Base-by-base conservation (phyloP, 208 protist genomes). In the Leishmania major region DNA sequence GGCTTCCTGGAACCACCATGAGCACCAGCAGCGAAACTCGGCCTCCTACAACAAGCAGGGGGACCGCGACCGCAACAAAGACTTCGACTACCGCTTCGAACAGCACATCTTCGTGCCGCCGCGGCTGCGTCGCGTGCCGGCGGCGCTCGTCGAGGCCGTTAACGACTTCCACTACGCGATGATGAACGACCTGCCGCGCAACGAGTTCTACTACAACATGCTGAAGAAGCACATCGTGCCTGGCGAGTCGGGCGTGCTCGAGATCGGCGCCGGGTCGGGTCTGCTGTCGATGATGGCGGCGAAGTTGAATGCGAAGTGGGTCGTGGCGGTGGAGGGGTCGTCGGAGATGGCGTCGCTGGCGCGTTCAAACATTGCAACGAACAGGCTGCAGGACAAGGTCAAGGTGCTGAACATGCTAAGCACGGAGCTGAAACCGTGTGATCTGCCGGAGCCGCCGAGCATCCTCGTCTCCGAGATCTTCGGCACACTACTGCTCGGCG, bases 121-220 rank as follows among this genome's bases (percentile, higher is more conserved):
- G 43, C 94, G 94, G 35, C 85, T 98, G 59, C 85, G 88, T 25
- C 84, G 87, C 70, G 88, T 90, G 25, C 89, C 91, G 22, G 83
- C 78, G 37, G 91, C 90, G 35, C 85, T 98, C 4, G 90, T 98
- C 2, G 94, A 96, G 82, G 93, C 95, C 4, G 95, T 97, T n/a
- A 98, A 98, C 86, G 96, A 98, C 81, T 98, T 97, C 55, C 96
- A 98, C 85, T 98, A 89, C 51, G 96, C 96, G 6, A 98, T 98
- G 95, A 96, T 98, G 95, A 98, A 98, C 80, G 96, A 98, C 87
- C 78, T 80, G 51, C 90, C 89, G 4, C 88, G 96, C 22, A 98
- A 98, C 78, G 87, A 92, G 49, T 98, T 98, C 77, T 98, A 98
- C 90, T 94, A 97, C 59, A 82, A 92, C 28, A 60, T 94, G 51